Evolutionary conservation across 2,329 filamentous ascomycete species (phyloP).

Genomic region (Aspergillus sojae): DNA sequence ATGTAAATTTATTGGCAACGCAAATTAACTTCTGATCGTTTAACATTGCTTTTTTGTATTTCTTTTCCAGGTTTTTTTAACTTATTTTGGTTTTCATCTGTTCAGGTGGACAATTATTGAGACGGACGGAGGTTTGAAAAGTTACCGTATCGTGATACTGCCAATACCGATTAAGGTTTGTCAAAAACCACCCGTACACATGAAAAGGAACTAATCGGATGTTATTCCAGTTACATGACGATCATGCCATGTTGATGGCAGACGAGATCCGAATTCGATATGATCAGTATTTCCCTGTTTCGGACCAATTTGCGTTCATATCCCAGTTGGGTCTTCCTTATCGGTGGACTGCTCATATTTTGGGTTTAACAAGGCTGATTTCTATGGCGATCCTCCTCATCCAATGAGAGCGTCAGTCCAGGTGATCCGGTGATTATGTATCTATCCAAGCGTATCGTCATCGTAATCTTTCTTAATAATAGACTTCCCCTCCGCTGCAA

Average conservation of each 20-base stretch:
- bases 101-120: conserved; percentile 4
- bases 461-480: not conserved
- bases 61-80: not conserved
- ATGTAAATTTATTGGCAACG: not conserved
- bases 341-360: not conserved
- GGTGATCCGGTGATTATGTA: not conserved
- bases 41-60: not conserved
- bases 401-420: not conserved
- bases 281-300: not conserved
- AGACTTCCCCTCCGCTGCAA: not conserved
- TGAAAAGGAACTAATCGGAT: not conserved
- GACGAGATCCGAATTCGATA: not conserved
- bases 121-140: not conserved
- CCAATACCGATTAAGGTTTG: not conserved
- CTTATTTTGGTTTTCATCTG: not conserved
- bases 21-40: not conserved
- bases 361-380: not conserved
- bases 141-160: not conserved
- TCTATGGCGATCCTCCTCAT: not conserved
- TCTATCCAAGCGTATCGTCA: not conserved
- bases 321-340: not conserved
- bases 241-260: not conserved
- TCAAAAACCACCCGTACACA: not conserved
- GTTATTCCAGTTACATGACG: not conserved
- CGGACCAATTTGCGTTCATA: not conserved